Evolutionary conservation across 225 moss, liverwort and hornwort species (phyloP).

Genomic region (Anthoceros angustus): DNA sequence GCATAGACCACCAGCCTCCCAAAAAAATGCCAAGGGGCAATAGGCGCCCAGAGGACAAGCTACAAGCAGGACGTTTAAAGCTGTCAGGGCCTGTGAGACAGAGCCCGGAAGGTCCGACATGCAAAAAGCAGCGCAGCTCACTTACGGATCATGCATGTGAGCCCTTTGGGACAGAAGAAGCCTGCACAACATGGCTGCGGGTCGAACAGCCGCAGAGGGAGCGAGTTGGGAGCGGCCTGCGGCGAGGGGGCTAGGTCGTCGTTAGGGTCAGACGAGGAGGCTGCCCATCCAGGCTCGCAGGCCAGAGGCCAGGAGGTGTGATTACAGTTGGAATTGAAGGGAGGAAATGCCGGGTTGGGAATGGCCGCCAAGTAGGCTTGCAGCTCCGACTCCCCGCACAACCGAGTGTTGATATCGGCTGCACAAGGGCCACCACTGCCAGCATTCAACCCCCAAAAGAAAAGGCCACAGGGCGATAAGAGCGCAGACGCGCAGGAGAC

Average conservation of each 20-base stretch:
- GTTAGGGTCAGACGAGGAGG: not conserved
- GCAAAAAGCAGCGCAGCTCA: not conserved
- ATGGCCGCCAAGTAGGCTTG: constrained; percentile 2
- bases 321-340: constrained; percentile 2
- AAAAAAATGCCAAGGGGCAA: constrained; percentile 35
- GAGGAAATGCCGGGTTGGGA: not conserved
- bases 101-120: not conserved
- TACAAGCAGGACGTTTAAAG: constrained; percentile 13
- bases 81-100: too few species aligned
- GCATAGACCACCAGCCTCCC: constrained; percentile 24
- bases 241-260: not conserved
- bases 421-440: not conserved
- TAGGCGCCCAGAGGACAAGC: constrained; percentile 83
- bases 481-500: not conserved
- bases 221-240: not conserved
- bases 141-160: constrained; percentile 98
- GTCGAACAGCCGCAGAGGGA: constrained; percentile 27
- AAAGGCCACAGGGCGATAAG: not conserved
- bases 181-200: constrained; percentile 48
- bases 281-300: constrained; percentile 1
- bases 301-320: not conserved
- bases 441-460: not conserved
- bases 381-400: constrained; percentile 1
- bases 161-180: constrained; percentile 78
- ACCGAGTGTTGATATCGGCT: not conserved